Evolutionary conservation across 306 rosid species (phyloP), one percentile per base, ranked within the genome.

Genomic region (Myrica gale): DNA sequence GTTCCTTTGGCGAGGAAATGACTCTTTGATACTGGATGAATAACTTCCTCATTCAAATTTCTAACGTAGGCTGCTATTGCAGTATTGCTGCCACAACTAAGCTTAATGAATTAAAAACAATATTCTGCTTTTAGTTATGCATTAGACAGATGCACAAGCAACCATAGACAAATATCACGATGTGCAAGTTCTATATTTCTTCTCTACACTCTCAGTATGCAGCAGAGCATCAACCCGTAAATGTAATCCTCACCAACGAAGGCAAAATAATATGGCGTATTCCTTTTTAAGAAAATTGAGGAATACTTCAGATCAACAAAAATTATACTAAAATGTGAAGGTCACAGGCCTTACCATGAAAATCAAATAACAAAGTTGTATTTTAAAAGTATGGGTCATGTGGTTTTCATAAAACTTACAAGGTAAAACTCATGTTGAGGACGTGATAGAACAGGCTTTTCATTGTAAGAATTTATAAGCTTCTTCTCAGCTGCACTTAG

Each of bases 391-490:
- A 2, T 2, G 37, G 37, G 37, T 32, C 37, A 32, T 32, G 3
- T 0, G 37, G 37, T 32, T 32, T 32, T 32, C 37, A 32, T 2
- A 32, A 75, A 69, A 76, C 41, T 75, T 82, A 95, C 99, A 96
- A 88, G 78, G 88, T 69, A 95, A 87, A 92, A 95, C 71, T 95
- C 99, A 10, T 95, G 99, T 54, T 95, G 99, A 55, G 99, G 99
- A 9, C 99, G 97, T 11, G 99, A 90, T 76, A 95, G 97, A 61
- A 92, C 90, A 77, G 98, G 98, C 46, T 89, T 95, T 87, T 94
- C 98, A n/a, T 94, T 94, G 89, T 89, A 95, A 42, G 97, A 93
- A 78, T 83, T 92, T 92, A 95, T 84, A 41, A 95, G 88, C 90
- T 89, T 95, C 90, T 87, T 95, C 83, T 92, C 97, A 11, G 97